Base-by-base conservation (phyloP, 2,329 filamentous ascomycete genomes). In the Aspergillus pseudonomiae region DNA sequence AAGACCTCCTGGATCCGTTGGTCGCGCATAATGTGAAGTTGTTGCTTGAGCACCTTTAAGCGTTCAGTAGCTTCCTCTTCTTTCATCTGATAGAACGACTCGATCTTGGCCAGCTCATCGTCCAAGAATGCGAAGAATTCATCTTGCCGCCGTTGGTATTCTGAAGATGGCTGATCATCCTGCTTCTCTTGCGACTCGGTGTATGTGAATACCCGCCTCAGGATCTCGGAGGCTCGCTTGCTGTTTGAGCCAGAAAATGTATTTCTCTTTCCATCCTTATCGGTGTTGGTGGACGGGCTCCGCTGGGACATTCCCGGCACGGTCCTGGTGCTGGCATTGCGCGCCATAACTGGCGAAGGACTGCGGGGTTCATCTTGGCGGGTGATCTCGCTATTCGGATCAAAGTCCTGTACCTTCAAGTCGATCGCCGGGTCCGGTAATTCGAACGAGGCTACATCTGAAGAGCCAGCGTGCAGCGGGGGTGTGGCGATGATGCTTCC, bases 11-110 rank as follows among this genome's bases (percentile, higher is more conserved):
- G 85, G 32, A 92, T 85, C 26, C 94, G 88, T 16, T 91, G 87
- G 75, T 96, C 93, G 52, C 93, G 87, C 93, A 98, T 97, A 71
- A 96, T 91, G 74, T 96, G 94, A 36, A 99, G 84, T 75, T 99
- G 95, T 58, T 93, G 88, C 48, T 91, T 87, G 54, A 99, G 82
- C 4, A 90, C 77, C 0, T 82, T 80, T 28, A 97, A 81, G 2
- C 94, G 87, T 60, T 89, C 81, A 0, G 88, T 90, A 0, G 94
- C 92, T 74, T 97, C 92, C 32, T 91, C 86, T 74, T 99, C 95
- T 74, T 97, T 97, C 68, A 87, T 81, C 70, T 87, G 89, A 81
- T 98, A 98, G 73, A 99, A 99, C 0, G 83, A 80, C 74, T 99
- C 94, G 12, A 99, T 92, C 79, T 98, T 99, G n/a, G 89, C 84